Evolutionary conservation across 768 basidiomycete species (phyloP), one percentile per base, ranked within the genome.

Genomic region (Dacryopinax spathularia): DNA sequence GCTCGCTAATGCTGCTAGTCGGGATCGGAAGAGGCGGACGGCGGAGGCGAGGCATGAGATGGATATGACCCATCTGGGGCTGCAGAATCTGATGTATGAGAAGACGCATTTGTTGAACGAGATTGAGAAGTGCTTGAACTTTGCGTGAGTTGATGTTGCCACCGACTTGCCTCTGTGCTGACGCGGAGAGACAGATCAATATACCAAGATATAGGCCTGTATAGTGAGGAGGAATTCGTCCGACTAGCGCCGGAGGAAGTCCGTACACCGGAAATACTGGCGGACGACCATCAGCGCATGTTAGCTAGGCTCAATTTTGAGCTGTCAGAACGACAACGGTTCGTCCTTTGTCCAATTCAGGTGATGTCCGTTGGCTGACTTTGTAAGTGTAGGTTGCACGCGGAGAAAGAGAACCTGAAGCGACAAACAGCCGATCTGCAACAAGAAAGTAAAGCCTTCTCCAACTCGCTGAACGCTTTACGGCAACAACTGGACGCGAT

Each of bases 111-210:
- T 94, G 4, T 89, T 92, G 73, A 81, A 89, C 63, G 91, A 94
- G 76, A 94, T 94, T 34, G 88, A 90, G 69, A 91, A 92, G 72
- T 94, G 91, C 74, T 82, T 89, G 59, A 90, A 93, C 71, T 94
- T 91, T 71, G 89, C 88, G 90, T 92, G 72, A 69, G 88, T 80
- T 13, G 9, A 27, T 37, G 13, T 13, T 15, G 18, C 10, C 7
- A 0, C 1, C 25, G 43, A 60, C 43, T 33, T 43, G 41, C 62
- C 44, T 66, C 60, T 31, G 20, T 60, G 22, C 9, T 2, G 15
- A 12, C 33, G 15, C 29, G 4, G 27, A 10, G 43, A 20, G 62
- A 10, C 66, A 93, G 91, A 22, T 91, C 89, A 31, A 85, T 91
- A 63, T 91, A 91, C 73, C 91, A 93, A 75, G 90, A 92, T 66